Percentiles rank a stretch among this genome's conserved stretches.
Conservation (phyloP, 2,329 filamentous ascomycete species). For the Fusarium fujikuroi region DNA sequence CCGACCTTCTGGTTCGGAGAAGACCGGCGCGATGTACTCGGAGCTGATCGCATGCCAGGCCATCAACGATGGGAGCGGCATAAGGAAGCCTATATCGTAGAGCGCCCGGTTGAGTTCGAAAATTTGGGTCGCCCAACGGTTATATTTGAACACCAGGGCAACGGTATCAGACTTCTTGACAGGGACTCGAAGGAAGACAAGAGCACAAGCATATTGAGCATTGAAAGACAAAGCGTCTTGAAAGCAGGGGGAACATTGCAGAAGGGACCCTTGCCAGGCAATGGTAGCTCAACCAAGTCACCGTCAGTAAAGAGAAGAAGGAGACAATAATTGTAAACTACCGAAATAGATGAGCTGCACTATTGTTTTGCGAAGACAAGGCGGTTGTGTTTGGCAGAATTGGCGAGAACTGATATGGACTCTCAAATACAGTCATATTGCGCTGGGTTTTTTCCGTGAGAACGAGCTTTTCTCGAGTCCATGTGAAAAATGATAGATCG, state of each 20-base stretch:
- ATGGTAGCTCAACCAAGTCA: not conserved
- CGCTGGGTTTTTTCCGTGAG: not conserved
- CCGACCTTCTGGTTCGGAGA: conserved; percentile 41
- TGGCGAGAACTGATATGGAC: not conserved
- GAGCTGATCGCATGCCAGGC: conserved; percentile 44
- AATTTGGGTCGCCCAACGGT: conserved; percentile 22
- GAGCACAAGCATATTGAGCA: conserved; percentile 27
- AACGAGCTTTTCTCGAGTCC: not conserved
- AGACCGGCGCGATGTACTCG: conserved; percentile 41
- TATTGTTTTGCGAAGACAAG: not conserved
- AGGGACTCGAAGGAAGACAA: conserved; percentile 21
- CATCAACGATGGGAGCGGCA: conserved; percentile 41
- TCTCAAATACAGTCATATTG: not conserved
- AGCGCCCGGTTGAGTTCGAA: conserved; percentile 5
- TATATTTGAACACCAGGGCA: conserved; percentile 32
- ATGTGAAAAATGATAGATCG: not conserved
- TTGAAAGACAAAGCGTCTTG: conserved; percentile 19
- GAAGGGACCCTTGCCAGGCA: not conserved
- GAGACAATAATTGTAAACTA: not conserved
- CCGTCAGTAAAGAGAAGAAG: not conserved
- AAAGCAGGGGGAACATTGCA: conserved; percentile 5
- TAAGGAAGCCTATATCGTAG: not conserved
- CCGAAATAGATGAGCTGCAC: not conserved
- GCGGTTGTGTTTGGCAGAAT: not conserved
- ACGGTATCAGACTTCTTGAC: conserved; percentile 23